Evolutionary conservation across 352 stramenopile genomes (phyloP).

Genomic region (Phytophthora macrochlamydospora): DNA sequence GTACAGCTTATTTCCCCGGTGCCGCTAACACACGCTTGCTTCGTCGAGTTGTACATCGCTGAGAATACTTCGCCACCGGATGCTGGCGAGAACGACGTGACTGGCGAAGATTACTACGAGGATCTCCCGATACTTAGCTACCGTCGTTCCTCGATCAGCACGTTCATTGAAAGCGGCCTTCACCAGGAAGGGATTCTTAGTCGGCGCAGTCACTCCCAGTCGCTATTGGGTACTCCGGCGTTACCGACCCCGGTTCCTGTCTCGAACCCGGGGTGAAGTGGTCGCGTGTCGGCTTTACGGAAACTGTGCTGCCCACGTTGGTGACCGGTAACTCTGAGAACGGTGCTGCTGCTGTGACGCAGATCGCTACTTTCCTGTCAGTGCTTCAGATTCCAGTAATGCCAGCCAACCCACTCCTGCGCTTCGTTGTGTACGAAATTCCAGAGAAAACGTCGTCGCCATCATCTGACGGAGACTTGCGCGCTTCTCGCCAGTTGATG

Average conservation of each 20-base stretch:
- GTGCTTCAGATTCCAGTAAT: constrained; percentile 80
- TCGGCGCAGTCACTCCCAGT: constrained; percentile 55
- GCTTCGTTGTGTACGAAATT: constrained; percentile 87
- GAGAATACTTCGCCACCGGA: constrained; percentile 45
- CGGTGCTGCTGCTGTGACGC: constrained; percentile 30
- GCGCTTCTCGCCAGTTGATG: constrained; percentile 31
- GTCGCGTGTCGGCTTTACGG: constrained; percentile 76
- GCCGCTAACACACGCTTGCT: constrained; percentile 72
- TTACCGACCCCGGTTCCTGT: constrained; percentile 34
- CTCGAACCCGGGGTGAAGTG: constrained; percentile 50
- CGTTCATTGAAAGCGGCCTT: constrained; percentile 72
- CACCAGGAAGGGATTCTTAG: constrained; percentile 69
- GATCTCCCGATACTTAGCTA: constrained; percentile 52
- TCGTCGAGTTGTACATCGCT: constrained; percentile 75
- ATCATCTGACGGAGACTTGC: constrained; percentile 20
- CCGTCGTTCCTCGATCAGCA: constrained; percentile 71
- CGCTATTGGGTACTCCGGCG: constrained; percentile 31
- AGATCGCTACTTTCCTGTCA: constrained; percentile 79
- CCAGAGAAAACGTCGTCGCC: constrained; percentile 45
- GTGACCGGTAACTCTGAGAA: constrained; percentile 40
- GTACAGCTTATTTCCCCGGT: constrained; percentile 70
- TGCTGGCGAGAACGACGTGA: constrained; percentile 53
- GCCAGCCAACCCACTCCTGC: constrained; percentile 63
- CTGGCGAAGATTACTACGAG: constrained; percentile 56
- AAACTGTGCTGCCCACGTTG: constrained; percentile 74